These are phyloP conservation scores for Chytriomyces hyalinus DNA, from an alignment of 192 early-diverging fungal species.

Conservation along the genomic window DNA sequence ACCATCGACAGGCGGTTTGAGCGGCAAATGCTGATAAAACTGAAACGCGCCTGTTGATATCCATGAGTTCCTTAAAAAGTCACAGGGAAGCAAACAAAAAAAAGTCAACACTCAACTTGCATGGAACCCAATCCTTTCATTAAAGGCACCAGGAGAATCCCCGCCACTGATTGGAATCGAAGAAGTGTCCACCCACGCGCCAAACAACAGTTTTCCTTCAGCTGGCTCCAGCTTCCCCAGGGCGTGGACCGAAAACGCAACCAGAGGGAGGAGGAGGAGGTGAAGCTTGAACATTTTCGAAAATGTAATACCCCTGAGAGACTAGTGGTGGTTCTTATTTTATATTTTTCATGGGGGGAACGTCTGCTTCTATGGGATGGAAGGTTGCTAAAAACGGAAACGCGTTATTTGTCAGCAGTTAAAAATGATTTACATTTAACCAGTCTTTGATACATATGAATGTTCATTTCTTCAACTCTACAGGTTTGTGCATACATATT, in stretches of 20 bases:
- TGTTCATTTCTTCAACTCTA: too few species aligned
- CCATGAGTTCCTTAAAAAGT: neutral
- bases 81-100: neutral
- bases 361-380: too few species aligned
- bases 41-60: constrained; percentile 16
- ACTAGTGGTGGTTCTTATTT: too few species aligned
- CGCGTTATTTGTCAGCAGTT: too few species aligned
- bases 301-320: too few species aligned
- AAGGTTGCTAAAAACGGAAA: too few species aligned
- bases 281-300: too few species aligned
- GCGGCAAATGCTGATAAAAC: constrained; percentile 23
- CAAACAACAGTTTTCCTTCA: constrained; percentile 23
- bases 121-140: constrained; percentile 14
- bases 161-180: constrained; percentile 13
- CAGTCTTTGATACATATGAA: too few species aligned
- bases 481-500: too few species aligned
- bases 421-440: too few species aligned
- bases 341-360: too few species aligned
- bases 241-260: neutral
- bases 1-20: neutral
- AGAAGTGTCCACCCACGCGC: constrained; percentile 20
- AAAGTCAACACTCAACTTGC: neutral
- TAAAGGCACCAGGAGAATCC: constrained; percentile 10
- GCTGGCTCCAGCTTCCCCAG: constrained; percentile 29
- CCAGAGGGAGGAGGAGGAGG: too few species aligned